Evolutionary conservation across 345 rosid species (phyloP).

Genomic region (Clausena lansium): DNA sequence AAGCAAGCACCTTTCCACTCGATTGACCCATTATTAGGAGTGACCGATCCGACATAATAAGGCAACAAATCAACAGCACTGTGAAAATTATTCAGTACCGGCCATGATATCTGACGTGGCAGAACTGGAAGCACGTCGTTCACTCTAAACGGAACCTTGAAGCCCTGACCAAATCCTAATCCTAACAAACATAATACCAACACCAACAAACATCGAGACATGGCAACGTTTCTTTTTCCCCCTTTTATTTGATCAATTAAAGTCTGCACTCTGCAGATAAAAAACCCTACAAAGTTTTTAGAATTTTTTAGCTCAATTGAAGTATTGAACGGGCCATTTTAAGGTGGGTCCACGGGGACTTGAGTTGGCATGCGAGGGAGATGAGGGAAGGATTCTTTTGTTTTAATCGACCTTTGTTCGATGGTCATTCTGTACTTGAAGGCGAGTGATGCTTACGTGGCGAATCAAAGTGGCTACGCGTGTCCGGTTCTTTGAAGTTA

Average conservation of each 20-base stretch:
- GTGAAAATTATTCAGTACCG: conserved; percentile 77
- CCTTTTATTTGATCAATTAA: not conserved
- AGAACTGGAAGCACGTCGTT: conserved; percentile 82
- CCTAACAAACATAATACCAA: conserved; percentile 36
- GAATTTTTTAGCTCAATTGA: not conserved
- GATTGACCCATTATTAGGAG: conserved; percentile 56
- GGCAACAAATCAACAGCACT: conserved; percentile 89
- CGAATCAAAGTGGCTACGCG: not conserved
- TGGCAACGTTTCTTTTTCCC: not conserved
- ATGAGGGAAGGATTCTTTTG: not conserved
- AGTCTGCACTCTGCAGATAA: not conserved
- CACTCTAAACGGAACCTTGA: conserved; percentile 71
- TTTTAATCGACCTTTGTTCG: not conserved
- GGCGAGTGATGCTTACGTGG: not conserved
- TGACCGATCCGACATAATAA: conserved; percentile 72
- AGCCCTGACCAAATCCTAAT: conserved; percentile 36
- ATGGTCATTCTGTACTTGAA: not conserved
- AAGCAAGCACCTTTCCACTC: conserved; percentile 97
- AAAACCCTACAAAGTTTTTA: not conserved
- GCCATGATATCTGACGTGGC: conserved; percentile 92
- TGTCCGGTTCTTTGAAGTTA: not conserved
- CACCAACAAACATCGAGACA: conserved; percentile 32
- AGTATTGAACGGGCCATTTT: not conserved
- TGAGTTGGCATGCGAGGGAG: not conserved
- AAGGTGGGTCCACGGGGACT: not conserved